Conservation (phyloP, 2,329 filamentous ascomycete species). For the Phyllachora maydis region DNA sequence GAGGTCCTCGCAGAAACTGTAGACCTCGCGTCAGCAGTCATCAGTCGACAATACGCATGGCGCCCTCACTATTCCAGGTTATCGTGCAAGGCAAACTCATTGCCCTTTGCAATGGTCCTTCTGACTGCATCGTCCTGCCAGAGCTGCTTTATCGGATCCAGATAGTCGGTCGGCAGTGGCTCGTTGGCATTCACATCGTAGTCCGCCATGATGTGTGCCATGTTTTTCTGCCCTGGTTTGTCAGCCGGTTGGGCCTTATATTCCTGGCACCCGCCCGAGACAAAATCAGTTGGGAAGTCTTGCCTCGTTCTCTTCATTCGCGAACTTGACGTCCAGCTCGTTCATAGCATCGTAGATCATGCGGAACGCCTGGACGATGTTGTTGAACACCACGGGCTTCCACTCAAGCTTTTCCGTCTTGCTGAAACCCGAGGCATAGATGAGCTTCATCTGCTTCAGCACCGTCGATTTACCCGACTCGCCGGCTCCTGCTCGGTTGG, state of each 20-base stretch:
- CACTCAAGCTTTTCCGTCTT: conserved; percentile 81
- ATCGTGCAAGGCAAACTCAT: conserved; percentile 92
- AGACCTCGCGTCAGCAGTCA: not conserved
- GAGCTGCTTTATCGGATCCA: conserved; percentile 62
- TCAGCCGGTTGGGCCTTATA: conserved; percentile 1
- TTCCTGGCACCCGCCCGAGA: not conserved
- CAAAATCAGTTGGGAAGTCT: conserved; percentile 8
- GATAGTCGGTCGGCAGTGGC: conserved; percentile 55
- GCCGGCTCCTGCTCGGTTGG: conserved; percentile 52
- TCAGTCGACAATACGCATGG: conserved; percentile 1
- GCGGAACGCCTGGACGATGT: conserved; percentile 81
- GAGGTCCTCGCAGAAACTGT: conserved; percentile 64
- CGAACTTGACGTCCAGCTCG: conserved; percentile 61
- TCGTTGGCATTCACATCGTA: conserved; percentile 71
- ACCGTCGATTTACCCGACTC: conserved; percentile 95
- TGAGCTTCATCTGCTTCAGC: conserved; percentile 97
- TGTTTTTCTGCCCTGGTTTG: conserved; percentile 39
- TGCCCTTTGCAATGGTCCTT: conserved; percentile 75
- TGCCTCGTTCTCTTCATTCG: conserved; percentile 62
- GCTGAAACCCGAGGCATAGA: conserved; percentile 82
- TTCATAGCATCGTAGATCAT: conserved; percentile 82
- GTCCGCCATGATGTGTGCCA: conserved; percentile 57
- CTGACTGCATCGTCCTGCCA: conserved; percentile 76
- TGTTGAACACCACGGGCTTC: conserved; percentile 89
- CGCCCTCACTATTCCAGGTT: conserved; percentile 67